phyloP scores from a whole-genome alignment of 768 basidiomycete genomes.

The Trametes cubensis region DNA sequence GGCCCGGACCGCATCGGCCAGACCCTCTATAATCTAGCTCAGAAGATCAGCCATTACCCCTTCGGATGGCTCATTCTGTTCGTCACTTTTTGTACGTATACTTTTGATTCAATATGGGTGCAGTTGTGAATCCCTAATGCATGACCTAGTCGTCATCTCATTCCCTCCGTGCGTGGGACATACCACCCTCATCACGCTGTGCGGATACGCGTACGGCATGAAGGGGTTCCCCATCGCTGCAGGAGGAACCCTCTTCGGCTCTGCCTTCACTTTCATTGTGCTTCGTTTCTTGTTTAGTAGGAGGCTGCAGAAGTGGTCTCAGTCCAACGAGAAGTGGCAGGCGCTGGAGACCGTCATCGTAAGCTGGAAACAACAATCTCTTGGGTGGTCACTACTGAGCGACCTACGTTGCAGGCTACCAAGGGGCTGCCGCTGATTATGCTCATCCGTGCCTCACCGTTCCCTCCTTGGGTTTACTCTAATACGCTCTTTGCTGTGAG shows the following conservation, averaged over 20 bases:
- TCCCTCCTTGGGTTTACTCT: slow-evolving; percentile 89
- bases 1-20: slow-evolving; percentile 72
- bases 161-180: slow-evolving; percentile 70
- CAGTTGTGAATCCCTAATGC: background rate
- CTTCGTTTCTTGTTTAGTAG: slow-evolving; percentile 61
- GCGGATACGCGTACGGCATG: slow-evolving; percentile 85
- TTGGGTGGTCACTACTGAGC: background rate
- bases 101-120: background rate
- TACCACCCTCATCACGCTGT: slow-evolving; percentile 64
- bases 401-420: slow-evolving; percentile 47
- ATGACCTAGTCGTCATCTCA: slow-evolving; percentile 46
- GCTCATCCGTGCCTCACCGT: slow-evolving; percentile 77
- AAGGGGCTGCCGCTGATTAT: slow-evolving; percentile 83
- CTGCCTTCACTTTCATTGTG: slow-evolving; percentile 60
- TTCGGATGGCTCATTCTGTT: slow-evolving; percentile 66
- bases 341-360: slow-evolving; percentile 78
- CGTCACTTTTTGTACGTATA: slow-evolving; percentile 51
- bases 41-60: slow-evolving; percentile 56
- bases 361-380: slow-evolving; percentile 30
- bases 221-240: slow-evolving; percentile 71
- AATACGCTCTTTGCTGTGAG: slow-evolving; percentile 78
- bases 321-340: slow-evolving; percentile 71
- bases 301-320: slow-evolving; percentile 61
- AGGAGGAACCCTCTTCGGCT: slow-evolving; percentile 61
- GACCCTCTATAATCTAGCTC: slow-evolving; percentile 68